Conservation (phyloP, 2,329 filamentous ascomycete species). For the Fonsecaea nubica region DNA sequence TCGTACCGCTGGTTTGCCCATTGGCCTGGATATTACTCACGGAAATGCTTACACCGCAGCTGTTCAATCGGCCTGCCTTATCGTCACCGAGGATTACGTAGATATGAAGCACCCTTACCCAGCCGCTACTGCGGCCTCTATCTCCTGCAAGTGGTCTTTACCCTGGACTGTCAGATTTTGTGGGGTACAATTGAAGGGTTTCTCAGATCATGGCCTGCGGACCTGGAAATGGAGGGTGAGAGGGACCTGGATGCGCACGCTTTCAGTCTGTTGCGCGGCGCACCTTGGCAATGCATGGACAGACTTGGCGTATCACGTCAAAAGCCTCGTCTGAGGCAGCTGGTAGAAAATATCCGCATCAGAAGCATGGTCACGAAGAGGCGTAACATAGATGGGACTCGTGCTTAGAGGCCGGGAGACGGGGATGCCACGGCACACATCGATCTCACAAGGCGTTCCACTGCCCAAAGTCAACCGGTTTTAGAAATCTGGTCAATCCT, state of each 20-base stretch:
- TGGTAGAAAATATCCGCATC: not conserved
- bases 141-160: conserved; percentile 1
- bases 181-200: conserved; percentile 6
- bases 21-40: conserved; percentile 7
- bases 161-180: conserved; percentile 1
- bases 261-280: not conserved
- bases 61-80: conserved; percentile 3
- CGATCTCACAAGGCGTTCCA: not conserved
- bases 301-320: not conserved
- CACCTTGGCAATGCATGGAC: conserved; percentile 20
- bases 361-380: not conserved
- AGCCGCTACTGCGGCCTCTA: conserved; percentile 12
- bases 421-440: not conserved
- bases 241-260: not conserved
- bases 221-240: not conserved
- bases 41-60: conserved; percentile 11
- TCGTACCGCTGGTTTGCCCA: not conserved
- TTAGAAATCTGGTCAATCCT: not conserved
- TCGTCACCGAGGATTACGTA: conserved; percentile 14
- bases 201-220: conserved; percentile 3
- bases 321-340: not conserved
- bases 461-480: not conserved
- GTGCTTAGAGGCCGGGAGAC: not conserved
- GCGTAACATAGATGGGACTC: not conserved
- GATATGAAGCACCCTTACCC: conserved; percentile 10